Base-by-base conservation (phyloP, 305 asterid genomes). In the Rubia tinctorum region DNA sequence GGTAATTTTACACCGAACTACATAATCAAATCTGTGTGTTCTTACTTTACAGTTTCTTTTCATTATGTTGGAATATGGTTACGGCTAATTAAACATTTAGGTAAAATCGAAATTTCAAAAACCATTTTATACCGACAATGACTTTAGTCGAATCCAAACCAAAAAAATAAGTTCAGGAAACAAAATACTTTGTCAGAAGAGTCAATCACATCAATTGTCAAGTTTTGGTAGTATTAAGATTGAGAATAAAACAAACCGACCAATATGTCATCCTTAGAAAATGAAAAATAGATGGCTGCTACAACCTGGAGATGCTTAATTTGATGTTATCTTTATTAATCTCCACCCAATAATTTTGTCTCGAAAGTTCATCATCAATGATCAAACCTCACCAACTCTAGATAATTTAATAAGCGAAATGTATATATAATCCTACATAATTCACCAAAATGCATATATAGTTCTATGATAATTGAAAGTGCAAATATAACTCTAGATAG, bases 261-360 rank as follows among this genome's bases (percentile, higher is more conserved):
- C 75, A 70, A 69, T 40, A 11, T 70, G 79, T 69, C 74, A 60
- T 61, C 65, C 39, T 68, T 53, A 53, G 59, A 18, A 53, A 53
- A 53, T 53, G 18, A 17, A 34, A 34, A 63, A 34, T 63, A 6
- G 22, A 25, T 62, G 43, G 43, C 15, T 62, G 43, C 68, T 8
- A 30, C 8, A 64, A 64, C 25, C 69, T 39, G 23, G 68, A 64
- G 47, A 39, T 65, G 69, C 69, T 53, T 53, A 53, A 53, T 65
- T 39, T 37, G 44, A 65, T 37, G 69, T 37, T 37, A 65, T 63
- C 42, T 63, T 30, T 13, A 10, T 61, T 61, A 37, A 23, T 18
- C 7, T 1, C 13, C 42, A 11, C 6, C 55, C 59, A 18, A 27
- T 8, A 0, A 14, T 44, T 27, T 42, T 40, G 30, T 49, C 60